These are phyloP conservation scores for Colletotrichum destructivum DNA, from an alignment of 2,329 filamentous ascomycete species.

Conservation along the genomic window DNA sequence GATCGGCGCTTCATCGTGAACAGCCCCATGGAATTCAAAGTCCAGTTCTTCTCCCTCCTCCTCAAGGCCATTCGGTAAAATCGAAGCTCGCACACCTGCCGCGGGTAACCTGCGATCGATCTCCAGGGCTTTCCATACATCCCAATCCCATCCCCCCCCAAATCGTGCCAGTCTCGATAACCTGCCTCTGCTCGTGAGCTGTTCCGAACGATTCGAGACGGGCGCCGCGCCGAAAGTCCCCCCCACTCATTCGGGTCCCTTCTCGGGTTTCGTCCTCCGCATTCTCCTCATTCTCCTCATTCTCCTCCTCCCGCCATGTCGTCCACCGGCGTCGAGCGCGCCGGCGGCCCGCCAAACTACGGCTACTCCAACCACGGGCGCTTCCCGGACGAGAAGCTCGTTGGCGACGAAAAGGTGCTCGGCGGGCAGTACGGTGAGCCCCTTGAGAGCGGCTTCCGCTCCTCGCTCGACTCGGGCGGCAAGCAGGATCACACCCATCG, in stretches of 20 bases:
- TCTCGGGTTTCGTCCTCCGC: slow-evolving; percentile 2
- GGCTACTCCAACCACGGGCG: slow-evolving; percentile 19
- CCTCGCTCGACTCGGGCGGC: slow-evolving; percentile 31
- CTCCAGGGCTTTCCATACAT: no score
- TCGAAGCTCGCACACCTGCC: neutral
- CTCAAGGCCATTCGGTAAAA: slow-evolving; percentile 47
- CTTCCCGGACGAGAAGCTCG: slow-evolving; percentile 31
- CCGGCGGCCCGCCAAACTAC: slow-evolving; percentile 27
- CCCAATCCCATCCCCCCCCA: no score
- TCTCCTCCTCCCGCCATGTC: slow-evolving; percentile 40
- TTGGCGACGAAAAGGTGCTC: slow-evolving; percentile 34
- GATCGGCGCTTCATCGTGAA: slow-evolving; percentile 9
- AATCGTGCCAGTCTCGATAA: no score
- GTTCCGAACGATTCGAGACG: slow-evolving; percentile 2
- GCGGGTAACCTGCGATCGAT: no score
- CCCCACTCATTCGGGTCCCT: neutral
- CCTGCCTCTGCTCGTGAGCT: neutral
- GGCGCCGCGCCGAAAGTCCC: slow-evolving; percentile 4
- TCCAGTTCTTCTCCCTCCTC: slow-evolving; percentile 47
- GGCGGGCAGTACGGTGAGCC: slow-evolving; percentile 28
- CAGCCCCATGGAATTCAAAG: slow-evolving; percentile 47
- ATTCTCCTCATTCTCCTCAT: neutral
- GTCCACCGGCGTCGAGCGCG: slow-evolving; percentile 45
- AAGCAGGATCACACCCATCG: slow-evolving; percentile 63
- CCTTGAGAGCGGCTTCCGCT: slow-evolving; percentile 30